Percentiles rank a stretch among this genome's conserved stretches.
Evolutionary conservation across 2,329 filamentous ascomycete genomes (phyloP).

Genomic region (Arthrobotrys sphaeroides): DNA sequence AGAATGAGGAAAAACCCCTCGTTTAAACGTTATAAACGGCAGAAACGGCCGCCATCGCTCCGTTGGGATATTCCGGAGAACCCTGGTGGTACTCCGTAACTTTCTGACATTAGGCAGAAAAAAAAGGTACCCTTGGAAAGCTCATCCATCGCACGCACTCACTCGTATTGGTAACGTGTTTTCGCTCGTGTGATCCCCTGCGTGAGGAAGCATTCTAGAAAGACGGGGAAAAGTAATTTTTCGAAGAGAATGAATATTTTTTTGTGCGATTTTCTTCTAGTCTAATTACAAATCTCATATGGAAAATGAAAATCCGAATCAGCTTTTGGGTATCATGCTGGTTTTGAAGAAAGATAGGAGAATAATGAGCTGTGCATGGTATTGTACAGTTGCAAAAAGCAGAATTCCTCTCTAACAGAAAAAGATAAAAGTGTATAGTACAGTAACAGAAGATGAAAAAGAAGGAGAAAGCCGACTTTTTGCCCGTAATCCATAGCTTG

Average conservation of each 20-base stretch:
- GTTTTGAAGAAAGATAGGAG: slow-evolving; percentile 3
- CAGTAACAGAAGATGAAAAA: slow-evolving; percentile 17
- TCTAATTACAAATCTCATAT: slow-evolving; percentile 50
- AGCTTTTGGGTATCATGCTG: slow-evolving; percentile 54
- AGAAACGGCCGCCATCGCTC: slow-evolving; percentile 37
- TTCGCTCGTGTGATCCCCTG: slow-evolving; percentile 24
- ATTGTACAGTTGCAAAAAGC: slow-evolving; percentile 30
- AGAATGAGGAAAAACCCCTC: slow-evolving; percentile 9
- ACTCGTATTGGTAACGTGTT: not conserved
- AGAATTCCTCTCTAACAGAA: slow-evolving; percentile 24
- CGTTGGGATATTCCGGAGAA: slow-evolving; percentile 46
- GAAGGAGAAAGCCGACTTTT: slow-evolving; percentile 51
- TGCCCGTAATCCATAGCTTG: slow-evolving; percentile 50
- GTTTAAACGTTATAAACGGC: slow-evolving; percentile 36
- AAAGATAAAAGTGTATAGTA: slow-evolving; percentile 28
- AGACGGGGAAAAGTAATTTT: not conserved
- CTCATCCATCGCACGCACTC: slow-evolving; percentile 18
- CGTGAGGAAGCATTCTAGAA: not conserved
- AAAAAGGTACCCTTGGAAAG: slow-evolving; percentile 21
- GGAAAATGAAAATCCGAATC: slow-evolving; percentile 38
- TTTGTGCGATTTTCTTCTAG: slow-evolving; percentile 47
- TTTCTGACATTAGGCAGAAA: slow-evolving; percentile 41
- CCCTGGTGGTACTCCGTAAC: slow-evolving; percentile 10
- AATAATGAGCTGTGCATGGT: not conserved
- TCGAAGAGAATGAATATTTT: slow-evolving; percentile 37